phyloP scores from a whole-genome alignment of 306 rosid genomes.

The Prunus campanulata region DNA sequence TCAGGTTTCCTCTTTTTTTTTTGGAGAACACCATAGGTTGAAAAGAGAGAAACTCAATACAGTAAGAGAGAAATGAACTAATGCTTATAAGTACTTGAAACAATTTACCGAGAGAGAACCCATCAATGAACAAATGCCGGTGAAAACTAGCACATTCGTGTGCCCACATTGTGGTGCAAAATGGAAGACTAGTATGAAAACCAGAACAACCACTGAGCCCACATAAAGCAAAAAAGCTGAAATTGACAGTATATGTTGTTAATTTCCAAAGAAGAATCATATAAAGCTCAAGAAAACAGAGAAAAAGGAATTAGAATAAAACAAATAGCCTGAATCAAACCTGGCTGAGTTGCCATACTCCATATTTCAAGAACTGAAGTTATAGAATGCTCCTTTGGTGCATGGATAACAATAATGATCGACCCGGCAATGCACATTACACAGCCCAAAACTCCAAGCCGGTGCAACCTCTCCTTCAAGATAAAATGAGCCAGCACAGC shows the following conservation, averaged over 20 bases:
- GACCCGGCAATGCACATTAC: constrained; percentile 82
- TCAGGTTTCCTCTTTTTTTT: not conserved
- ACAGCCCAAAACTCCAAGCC: constrained; percentile 79
- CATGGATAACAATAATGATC: constrained; percentile 64
- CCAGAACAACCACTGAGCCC: constrained; percentile 61
- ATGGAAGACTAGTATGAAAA: constrained; percentile 72
- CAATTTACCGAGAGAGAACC: constrained; percentile 81
- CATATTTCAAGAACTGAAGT: constrained; percentile 71
- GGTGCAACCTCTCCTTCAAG: constrained; percentile 69
- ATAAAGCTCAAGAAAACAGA: not conserved
- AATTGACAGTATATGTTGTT: constrained; percentile 18
- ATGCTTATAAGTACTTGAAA: not conserved
- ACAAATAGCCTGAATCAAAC: constrained; percentile 28
- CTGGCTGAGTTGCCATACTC: constrained; percentile 86
- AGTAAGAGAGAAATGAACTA: constrained; percentile 12
- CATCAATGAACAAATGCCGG: constrained; percentile 88
- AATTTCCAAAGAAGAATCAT: constrained; percentile 17
- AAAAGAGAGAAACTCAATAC: not conserved
- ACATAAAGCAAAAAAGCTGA: constrained; percentile 77
- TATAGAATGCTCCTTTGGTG: constrained; percentile 70
- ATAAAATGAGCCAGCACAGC: constrained; percentile 83
- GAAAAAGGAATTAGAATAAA: constrained; percentile 5
- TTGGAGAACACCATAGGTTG: not conserved
- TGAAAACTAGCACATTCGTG: constrained; percentile 64
- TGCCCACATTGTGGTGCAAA: constrained; percentile 78